These are phyloP conservation scores for Daldinia decipiens DNA, from an alignment of 495 filamentous ascomycete species.

Conservation along the genomic window DNA sequence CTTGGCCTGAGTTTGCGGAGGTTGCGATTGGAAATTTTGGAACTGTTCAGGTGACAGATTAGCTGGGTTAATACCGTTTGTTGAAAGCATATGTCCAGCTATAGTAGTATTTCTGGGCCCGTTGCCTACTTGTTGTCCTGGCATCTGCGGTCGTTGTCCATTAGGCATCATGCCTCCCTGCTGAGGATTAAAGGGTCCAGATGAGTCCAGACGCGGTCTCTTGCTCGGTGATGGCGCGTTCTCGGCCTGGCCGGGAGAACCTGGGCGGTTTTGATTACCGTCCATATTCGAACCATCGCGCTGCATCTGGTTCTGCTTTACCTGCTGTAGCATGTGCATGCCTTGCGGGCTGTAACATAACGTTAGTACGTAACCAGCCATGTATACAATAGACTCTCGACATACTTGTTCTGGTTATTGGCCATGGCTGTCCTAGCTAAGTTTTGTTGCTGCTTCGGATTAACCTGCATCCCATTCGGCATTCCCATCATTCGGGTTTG, in stretches of 20 bases:
- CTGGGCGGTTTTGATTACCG: constrained; percentile 80
- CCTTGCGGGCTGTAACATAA: constrained; percentile 65
- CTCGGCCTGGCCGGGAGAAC: constrained; percentile 82
- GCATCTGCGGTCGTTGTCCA: constrained; percentile 78
- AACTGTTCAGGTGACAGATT: constrained; percentile 81
- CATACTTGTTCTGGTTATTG: constrained; percentile 79
- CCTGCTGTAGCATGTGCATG: constrained; percentile 74
- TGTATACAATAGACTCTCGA: constrained; percentile 5
- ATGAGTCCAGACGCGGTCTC: constrained; percentile 82
- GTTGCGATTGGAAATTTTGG: constrained; percentile 71
- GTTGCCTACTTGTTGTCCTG: constrained; percentile 74
- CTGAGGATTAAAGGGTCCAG: constrained; percentile 70
- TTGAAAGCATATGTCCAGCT: constrained; percentile 72
- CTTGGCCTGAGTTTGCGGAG: constrained; percentile 74
- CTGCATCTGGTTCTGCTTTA: constrained; percentile 78
- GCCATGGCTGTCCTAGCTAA: constrained; percentile 79
- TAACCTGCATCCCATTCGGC: constrained; percentile 60
- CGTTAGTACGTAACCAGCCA: constrained; percentile 38
- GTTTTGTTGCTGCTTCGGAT: constrained; percentile 57
- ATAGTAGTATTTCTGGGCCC: constrained; percentile 60
- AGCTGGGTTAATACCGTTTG: constrained; percentile 79
- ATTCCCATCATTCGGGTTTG: constrained; percentile 67
- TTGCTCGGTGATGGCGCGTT: constrained; percentile 94
- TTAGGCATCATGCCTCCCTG: constrained; percentile 79
- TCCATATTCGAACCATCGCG: constrained; percentile 88